Base-by-base conservation (phyloP, 176 grass and related monocot genomes). In the Raddia guianensis region DNA sequence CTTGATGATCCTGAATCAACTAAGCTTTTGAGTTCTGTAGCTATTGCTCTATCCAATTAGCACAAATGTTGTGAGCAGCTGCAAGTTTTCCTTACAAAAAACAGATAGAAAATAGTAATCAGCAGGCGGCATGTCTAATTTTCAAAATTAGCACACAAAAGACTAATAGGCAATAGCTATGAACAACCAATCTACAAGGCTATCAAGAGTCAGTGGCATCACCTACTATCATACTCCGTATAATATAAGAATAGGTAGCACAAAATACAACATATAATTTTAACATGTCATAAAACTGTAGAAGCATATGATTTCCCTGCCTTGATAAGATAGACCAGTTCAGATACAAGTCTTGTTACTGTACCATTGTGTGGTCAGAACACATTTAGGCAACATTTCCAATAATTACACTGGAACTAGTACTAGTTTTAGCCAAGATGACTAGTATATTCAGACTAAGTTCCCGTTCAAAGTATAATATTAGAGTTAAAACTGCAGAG, bases 71-170 rank as follows among this genome's bases (percentile, higher is more conserved):
- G 13, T 37, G 55, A 40, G 58, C 14, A 75, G 54, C 9, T 37
- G 35, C 45, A 62, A 11, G 21, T 12, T 52, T 6, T 49, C 12
- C 66, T 57, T 50, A 46, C 37, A 40, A 16, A 4, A 12, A 71
- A 0, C n/a, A 37, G 27, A 60, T 5, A 76, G 6, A 7, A 8
- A 37, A 40, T 16, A 65, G 12, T 10, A 77, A 71, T 13, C 6
- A 14, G 16, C n/a, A 87, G 11, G 27, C 49, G 5, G 3, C 6
- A 70, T 68, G 10, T 45, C 33, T 44, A 58, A 79, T 43, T 34
- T 45, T 8, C 43, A 60, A 68, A 45, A 62, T 43, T 14, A 44
- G 3, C 71, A 66, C 14, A 79, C 51, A 83, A 9, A 83, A 78
- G 12, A 51, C 61, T 16, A 51, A 12, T 44, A 49, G 34, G 73